Conservation (phyloP, 805 yeast species). For the Wickerhamiella kurtzmanii region DNA sequence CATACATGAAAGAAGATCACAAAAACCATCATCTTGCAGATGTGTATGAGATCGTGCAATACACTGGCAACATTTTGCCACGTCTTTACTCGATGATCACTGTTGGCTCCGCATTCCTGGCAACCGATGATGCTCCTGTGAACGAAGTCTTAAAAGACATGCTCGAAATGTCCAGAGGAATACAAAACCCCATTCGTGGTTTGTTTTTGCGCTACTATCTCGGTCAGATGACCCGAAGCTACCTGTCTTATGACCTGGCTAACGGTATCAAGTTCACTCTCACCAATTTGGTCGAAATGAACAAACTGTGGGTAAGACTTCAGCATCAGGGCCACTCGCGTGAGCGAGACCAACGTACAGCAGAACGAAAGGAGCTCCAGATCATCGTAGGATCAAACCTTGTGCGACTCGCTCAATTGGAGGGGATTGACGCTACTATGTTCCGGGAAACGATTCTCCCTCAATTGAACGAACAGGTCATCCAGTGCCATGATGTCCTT, state of each 20-base stretch:
- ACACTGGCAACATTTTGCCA: constrained; percentile 82
- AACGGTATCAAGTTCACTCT: constrained; percentile 69
- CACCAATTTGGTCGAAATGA: constrained; percentile 91
- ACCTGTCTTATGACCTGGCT: constrained; percentile 36
- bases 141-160: constrained; percentile 84
- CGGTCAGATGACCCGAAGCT: constrained; percentile 66
- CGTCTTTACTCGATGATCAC: constrained; percentile 88
- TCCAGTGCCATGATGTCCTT: constrained; percentile 79
- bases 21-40: constrained; percentile 68
- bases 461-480: constrained; percentile 69
- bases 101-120: constrained; percentile 81
- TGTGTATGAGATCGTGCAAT: constrained; percentile 86
- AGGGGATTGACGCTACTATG: constrained; percentile 41
- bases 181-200: constrained; percentile 90
- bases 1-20: constrained; percentile 53
- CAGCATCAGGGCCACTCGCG: constrained; percentile 91
- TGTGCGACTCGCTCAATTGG: constrained; percentile 76
- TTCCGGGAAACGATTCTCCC: constrained; percentile 52
- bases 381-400: constrained; percentile 86
- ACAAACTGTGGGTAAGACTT: constrained; percentile 90
- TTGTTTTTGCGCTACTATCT: constrained; percentile 79
- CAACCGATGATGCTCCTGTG: constrained; percentile 61
- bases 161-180: constrained; percentile 96
- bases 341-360: constrained; percentile 58
- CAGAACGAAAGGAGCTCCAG: constrained; percentile 78